Evolutionary conservation across 306 rosid genomes (phyloP).

Genomic region (Alnus glutinosa): DNA sequence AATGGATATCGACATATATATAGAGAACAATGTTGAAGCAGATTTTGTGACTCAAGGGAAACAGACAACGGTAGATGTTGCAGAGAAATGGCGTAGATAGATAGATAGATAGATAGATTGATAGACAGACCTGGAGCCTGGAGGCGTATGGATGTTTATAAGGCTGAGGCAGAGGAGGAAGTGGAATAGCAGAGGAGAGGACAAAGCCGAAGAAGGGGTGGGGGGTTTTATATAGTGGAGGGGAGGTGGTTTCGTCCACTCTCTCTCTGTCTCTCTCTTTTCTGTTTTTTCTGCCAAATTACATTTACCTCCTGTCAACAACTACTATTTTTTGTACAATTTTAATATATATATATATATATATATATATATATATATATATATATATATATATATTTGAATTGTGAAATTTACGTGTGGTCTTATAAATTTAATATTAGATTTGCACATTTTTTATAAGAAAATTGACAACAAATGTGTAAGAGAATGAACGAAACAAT

Average conservation of each 20-base stretch:
- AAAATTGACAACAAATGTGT: no score
- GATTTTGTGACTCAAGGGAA: background rate
- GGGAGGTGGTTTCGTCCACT: constrained; percentile 19
- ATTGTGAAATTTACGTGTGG: no score
- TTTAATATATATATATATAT: no score
- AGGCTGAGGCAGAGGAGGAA: background rate
- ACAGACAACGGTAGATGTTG: background rate
- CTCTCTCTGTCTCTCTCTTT: constrained; percentile 7
- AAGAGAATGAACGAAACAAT: no score
- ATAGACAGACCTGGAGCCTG: background rate
- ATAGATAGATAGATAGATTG: constrained; percentile 4
- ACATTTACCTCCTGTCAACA: no score
- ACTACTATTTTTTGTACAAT: no score
- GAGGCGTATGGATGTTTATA: background rate
- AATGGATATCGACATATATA: no score
- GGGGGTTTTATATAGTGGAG: background rate
- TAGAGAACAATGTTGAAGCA: background rate
- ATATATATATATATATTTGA: no score
- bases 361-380: no score
- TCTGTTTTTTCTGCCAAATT: background rate
- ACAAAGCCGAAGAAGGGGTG: background rate
- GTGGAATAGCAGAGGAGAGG: background rate
- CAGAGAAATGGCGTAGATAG: background rate
- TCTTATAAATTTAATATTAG: no score
- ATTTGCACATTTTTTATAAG: no score